These are phyloP conservation scores for Colletotrichum cuscutae DNA, from an alignment of 2,329 filamentous ascomycete species.

Conservation along the genomic window DNA sequence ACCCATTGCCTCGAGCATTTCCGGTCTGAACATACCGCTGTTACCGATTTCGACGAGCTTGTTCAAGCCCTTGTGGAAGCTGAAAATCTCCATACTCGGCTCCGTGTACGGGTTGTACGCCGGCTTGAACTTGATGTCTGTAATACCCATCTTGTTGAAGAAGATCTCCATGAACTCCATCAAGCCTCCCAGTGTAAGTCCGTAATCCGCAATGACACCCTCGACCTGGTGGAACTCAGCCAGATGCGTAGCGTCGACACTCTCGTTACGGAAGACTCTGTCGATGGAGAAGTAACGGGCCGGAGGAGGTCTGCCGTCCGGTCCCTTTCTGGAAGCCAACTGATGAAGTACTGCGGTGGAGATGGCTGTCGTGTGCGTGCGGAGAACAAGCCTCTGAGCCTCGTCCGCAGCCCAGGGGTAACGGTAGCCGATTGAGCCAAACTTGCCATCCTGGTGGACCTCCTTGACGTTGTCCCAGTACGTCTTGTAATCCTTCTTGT, in stretches of 20 bases:
- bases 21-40: slow-evolving; percentile 97
- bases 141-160: slow-evolving; percentile 95
- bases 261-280: slow-evolving; percentile 97
- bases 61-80: slow-evolving; percentile 86
- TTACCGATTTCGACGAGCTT: slow-evolving; percentile 99
- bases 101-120: slow-evolving; percentile 97
- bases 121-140: slow-evolving; percentile 89
- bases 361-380: slow-evolving; percentile 95
- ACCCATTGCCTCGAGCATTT: slow-evolving; percentile 97
- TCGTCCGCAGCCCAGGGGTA: slow-evolving; percentile 94
- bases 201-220: slow-evolving; percentile 97
- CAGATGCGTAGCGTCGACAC: slow-evolving; percentile 94
- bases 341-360: slow-evolving; percentile 92
- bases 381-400: slow-evolving; percentile 85
- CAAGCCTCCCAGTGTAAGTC: slow-evolving; percentile 88
- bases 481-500: slow-evolving; percentile 76
- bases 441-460: slow-evolving; percentile 92
- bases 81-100: slow-evolving; percentile 98
- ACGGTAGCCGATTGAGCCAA: slow-evolving; percentile 94
- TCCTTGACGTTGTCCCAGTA: slow-evolving; percentile 91
- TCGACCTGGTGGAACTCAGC: slow-evolving; percentile 99
- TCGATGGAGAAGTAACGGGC: slow-evolving; percentile 99
- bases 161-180: slow-evolving; percentile 96
- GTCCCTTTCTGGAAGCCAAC: slow-evolving; percentile 83
- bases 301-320: slow-evolving; percentile 70